Conservation (phyloP, 768 basidiomycete genomes). For the Lactarius deliciosus region DNA sequence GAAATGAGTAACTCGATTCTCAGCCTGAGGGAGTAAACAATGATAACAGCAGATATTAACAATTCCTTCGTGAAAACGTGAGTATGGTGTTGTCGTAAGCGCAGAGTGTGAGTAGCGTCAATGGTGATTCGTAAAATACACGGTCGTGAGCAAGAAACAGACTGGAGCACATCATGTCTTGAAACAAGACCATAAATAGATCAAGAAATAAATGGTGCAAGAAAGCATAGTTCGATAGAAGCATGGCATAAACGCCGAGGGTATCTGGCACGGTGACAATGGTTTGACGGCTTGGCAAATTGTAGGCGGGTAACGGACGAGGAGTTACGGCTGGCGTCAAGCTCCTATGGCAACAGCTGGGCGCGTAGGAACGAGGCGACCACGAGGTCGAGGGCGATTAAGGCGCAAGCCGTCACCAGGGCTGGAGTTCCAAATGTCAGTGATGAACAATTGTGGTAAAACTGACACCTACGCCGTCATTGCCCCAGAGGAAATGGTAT, state of each 20-base stretch:
- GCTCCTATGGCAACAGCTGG: conserved; percentile 2
- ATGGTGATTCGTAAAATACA: conserved; percentile 22
- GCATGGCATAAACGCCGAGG: not conserved
- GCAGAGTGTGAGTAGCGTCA: conserved; percentile 13
- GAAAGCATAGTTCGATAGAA: conserved; percentile 12
- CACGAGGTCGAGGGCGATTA: conserved; percentile 47
- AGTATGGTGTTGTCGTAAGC: conserved; percentile 15
- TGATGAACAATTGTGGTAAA: not conserved
- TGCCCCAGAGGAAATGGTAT: conserved; percentile 44
- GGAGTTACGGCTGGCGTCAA: not conserved
- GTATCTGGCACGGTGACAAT: not conserved
- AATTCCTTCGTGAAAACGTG: conserved; percentile 5
- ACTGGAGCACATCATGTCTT: not conserved
- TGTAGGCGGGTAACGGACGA: not conserved
- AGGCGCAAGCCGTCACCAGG: conserved; percentile 45
- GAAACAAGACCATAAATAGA: conserved; percentile 3
- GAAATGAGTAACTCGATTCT: not conserved
- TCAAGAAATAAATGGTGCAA: not conserved
- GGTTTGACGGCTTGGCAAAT: not conserved
- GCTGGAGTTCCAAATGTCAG: conserved; percentile 31
- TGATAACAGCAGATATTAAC: conserved; percentile 5
- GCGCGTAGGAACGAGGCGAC: conserved; percentile 41
- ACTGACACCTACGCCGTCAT: conserved; percentile 55
- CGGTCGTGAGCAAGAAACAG: conserved; percentile 22
- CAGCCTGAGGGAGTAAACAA: not conserved